Conservation (phyloP, 2,329 filamentous ascomycete genomes). For the Arthrobotrys iridis region DNA sequence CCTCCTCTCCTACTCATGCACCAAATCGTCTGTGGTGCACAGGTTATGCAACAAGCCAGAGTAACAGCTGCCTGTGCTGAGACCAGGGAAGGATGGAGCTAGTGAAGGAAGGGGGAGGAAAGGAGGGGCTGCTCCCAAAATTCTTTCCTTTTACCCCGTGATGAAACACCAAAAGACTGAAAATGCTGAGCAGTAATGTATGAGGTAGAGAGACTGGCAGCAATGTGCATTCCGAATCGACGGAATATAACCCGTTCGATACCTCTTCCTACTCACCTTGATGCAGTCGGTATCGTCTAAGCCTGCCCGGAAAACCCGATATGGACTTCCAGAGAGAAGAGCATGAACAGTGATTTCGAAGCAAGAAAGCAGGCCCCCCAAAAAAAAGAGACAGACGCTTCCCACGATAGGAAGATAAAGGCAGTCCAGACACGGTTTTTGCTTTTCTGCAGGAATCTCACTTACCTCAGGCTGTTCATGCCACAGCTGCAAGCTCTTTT, state of each 20-base stretch:
- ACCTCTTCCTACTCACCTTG: conserved; percentile 42
- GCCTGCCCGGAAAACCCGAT: conserved; percentile 8
- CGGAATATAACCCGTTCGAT: conserved; percentile 42
- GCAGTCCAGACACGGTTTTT: conserved; percentile 42
- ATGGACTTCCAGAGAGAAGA: conserved; percentile 9
- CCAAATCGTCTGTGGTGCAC: conserved; percentile 47
- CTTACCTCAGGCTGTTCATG: conserved; percentile 54
- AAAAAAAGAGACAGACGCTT: conserved; percentile 39
- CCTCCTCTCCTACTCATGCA: conserved; percentile 43
- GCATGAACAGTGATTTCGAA: conserved; percentile 49
- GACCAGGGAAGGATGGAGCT: conserved; percentile 54
- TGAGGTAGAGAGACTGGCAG: conserved; percentile 43
- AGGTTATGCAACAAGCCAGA: conserved; percentile 54
- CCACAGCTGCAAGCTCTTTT: conserved; percentile 47
- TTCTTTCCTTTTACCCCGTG: conserved; percentile 53
- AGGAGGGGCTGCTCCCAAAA: conserved; percentile 48
- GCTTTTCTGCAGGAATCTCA: conserved; percentile 55
- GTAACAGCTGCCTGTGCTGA: conserved; percentile 55
- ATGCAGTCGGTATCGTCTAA: conserved; percentile 38
- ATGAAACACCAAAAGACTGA: conserved; percentile 55
- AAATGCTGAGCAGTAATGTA: conserved; percentile 46
- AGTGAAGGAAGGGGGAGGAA: conserved; percentile 53
- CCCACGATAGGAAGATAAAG: conserved; percentile 53
- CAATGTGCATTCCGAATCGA: conserved; percentile 42
- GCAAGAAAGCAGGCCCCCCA: conserved; percentile 27